These are phyloP conservation scores for Tricholoma hemisulphureum DNA, from an alignment of 768 basidiomycete species.

Conservation along the genomic window DNA sequence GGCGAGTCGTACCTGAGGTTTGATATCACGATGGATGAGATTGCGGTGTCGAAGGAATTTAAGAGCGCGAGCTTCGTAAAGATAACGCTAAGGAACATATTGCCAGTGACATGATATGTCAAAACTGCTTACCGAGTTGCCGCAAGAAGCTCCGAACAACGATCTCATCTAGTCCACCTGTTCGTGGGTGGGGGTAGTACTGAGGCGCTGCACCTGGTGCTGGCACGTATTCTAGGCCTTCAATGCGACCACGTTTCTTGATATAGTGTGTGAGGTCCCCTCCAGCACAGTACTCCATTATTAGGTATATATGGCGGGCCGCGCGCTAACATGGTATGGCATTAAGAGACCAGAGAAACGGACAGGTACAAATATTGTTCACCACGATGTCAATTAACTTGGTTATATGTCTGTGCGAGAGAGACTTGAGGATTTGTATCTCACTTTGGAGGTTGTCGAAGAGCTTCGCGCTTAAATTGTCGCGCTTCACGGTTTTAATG, in stretches of 20 bases:
- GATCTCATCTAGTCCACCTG: slow-evolving; percentile 87
- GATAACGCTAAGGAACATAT: slow-evolving; percentile 9
- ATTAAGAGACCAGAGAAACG: not conserved
- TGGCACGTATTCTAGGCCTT: slow-evolving; percentile 81
- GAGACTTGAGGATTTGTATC: slow-evolving; percentile 92
- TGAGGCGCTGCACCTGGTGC: slow-evolving; percentile 64
- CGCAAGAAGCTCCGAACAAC: slow-evolving; percentile 90
- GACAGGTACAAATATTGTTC: slow-evolving; percentile 17
- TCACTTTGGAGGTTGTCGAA: slow-evolving; percentile 98
- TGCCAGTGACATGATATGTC: slow-evolving; percentile 8
- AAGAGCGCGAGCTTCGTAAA: slow-evolving; percentile 76
- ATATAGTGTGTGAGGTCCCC: slow-evolving; percentile 97
- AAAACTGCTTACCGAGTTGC: slow-evolving; percentile 50
- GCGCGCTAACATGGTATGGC: slow-evolving; percentile 47
- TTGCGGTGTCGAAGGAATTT: slow-evolving; percentile 88
- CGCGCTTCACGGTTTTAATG: slow-evolving; percentile 90
- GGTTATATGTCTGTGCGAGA: slow-evolving; percentile 92
- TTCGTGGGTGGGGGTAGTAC: slow-evolving; percentile 89
- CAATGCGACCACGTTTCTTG: slow-evolving; percentile 93
- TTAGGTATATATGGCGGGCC: slow-evolving; percentile 82
- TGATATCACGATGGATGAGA: slow-evolving; percentile 95
- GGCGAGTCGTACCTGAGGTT: slow-evolving; percentile 67
- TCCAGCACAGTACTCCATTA: slow-evolving; percentile 97
- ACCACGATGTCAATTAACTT: slow-evolving; percentile 92
- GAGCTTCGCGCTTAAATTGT: slow-evolving; percentile 85